These are phyloP conservation scores for Komagataella mondaviorum DNA, from an alignment of 805 yeast species.

Conservation along the genomic window DNA sequence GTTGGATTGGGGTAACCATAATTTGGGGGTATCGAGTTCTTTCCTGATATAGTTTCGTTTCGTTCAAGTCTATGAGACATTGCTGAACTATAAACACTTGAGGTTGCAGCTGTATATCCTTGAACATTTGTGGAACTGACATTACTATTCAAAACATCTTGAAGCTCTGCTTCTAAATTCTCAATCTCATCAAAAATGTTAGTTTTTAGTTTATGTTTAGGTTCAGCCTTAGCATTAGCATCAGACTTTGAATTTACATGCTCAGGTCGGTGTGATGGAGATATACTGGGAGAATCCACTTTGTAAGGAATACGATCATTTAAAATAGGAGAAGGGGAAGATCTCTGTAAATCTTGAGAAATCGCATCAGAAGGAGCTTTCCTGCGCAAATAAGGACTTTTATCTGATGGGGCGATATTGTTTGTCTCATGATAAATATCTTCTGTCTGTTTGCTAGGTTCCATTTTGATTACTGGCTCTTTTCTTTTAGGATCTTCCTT, in stretches of 20 bases:
- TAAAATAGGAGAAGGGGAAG: neutral
- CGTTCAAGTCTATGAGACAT: neutral
- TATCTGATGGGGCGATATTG: too few relatives aligned
- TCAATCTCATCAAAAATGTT: conserved; percentile 14
- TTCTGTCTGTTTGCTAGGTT: neutral
- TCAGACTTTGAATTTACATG: neutral
- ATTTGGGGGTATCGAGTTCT: neutral
- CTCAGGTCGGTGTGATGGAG: neutral
- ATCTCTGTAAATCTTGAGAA: neutral
- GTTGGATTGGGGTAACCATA: neutral
- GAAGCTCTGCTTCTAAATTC: conserved; percentile 13
- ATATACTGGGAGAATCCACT: neutral
- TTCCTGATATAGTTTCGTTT: neutral
- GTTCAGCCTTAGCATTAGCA: neutral
- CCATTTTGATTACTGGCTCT: neutral
- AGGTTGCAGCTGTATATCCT: neutral
- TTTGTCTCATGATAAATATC: neutral
- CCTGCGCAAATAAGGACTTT: neutral
- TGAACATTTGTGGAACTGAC: neutral
- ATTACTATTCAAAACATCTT: conserved; percentile 8
- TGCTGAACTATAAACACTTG: neutral
- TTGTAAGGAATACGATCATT: neutral
- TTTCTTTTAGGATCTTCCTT: neutral
- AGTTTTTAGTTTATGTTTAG: conserved; percentile 3
- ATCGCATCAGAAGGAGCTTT: neutral